Conservation (phyloP, 352 stramenopile genomes). For the Peronospora belbahrii region DNA sequence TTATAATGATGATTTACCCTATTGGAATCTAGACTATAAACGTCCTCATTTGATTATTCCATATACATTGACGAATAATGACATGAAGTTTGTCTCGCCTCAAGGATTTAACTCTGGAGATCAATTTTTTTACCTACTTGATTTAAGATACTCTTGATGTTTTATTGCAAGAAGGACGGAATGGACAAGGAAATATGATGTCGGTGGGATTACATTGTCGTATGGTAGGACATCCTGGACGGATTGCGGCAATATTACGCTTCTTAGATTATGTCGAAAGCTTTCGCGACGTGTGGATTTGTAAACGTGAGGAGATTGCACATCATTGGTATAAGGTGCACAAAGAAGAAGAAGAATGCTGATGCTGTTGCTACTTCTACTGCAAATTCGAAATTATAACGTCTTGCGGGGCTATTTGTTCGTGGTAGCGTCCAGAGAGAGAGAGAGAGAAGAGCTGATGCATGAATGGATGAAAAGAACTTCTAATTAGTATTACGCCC, state of each 20-base stretch:
- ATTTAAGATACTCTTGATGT: slow-evolving; percentile 88
- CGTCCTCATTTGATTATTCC: slow-evolving; percentile 92
- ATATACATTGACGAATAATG: slow-evolving; percentile 93
- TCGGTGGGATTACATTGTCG: slow-evolving; percentile 91
- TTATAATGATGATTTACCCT: slow-evolving; percentile 94
- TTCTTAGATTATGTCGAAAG: slow-evolving; percentile 92
- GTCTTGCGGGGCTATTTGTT: too few species aligned
- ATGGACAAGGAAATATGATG: slow-evolving; percentile 92
- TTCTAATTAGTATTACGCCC: slow-evolving; percentile 29
- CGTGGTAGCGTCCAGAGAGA: too few species aligned
- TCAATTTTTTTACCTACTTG: slow-evolving; percentile 91
- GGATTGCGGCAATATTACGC: slow-evolving; percentile 84
- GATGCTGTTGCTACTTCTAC: too few species aligned
- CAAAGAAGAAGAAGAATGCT: too few species aligned
- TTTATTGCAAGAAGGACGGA: slow-evolving; percentile 83
- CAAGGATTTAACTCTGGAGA: slow-evolving; percentile 89
- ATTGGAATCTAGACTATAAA: slow-evolving; percentile 88
- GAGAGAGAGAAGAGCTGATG: neutral
- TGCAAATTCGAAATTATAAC: slow-evolving; percentile 41
- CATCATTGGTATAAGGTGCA: slow-evolving; percentile 90
- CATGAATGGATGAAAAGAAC: slow-evolving; percentile 2
- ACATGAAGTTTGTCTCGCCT: slow-evolving; percentile 92
- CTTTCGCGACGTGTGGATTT: slow-evolving; percentile 91
- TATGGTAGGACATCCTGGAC: slow-evolving; percentile 81
- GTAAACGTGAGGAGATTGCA: slow-evolving; percentile 89